Percentiles rank a stretch among this genome's conserved stretches.
These are phyloP conservation scores for Carallia brachiata DNA, from an alignment of 345 rosid genomes.

Conservation along the genomic window DNA sequence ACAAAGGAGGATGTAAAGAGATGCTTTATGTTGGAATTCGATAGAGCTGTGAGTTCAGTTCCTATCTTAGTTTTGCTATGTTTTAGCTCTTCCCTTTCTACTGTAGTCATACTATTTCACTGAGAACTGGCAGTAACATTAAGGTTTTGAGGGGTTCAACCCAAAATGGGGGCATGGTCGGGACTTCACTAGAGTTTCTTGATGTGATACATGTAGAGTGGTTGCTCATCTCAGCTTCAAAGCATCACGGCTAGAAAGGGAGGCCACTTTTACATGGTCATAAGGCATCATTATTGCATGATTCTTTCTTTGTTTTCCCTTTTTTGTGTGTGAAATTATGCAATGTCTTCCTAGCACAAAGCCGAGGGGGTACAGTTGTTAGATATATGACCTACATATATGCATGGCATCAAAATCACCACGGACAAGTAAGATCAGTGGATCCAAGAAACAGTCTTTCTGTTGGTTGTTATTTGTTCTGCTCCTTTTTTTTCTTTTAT, in stretches of 20 bases:
- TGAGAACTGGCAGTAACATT: not conserved
- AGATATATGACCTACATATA: not conserved
- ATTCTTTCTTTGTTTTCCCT: not conserved
- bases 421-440: not conserved
- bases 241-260: not conserved
- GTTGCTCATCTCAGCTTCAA: not conserved
- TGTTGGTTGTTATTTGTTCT: not conserved
- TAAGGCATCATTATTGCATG: not conserved
- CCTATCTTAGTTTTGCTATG: not conserved
- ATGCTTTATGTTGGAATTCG: constrained; percentile 97
- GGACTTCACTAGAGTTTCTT: not conserved
- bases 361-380: not conserved
- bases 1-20: constrained; percentile 90
- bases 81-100: not conserved
- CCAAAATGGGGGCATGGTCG: not conserved
- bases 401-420: not conserved
- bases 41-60: constrained; percentile 76
- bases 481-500: not conserved
- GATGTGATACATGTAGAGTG: not conserved
- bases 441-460: not conserved
- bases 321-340: not conserved
- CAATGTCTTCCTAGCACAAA: not conserved
- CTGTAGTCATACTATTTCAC: not conserved
- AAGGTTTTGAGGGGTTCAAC: not conserved
- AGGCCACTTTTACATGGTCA: not conserved